Base-by-base conservation (phyloP, 2,329 filamentous ascomycete species). In the Malbranchea zuffiana region DNA sequence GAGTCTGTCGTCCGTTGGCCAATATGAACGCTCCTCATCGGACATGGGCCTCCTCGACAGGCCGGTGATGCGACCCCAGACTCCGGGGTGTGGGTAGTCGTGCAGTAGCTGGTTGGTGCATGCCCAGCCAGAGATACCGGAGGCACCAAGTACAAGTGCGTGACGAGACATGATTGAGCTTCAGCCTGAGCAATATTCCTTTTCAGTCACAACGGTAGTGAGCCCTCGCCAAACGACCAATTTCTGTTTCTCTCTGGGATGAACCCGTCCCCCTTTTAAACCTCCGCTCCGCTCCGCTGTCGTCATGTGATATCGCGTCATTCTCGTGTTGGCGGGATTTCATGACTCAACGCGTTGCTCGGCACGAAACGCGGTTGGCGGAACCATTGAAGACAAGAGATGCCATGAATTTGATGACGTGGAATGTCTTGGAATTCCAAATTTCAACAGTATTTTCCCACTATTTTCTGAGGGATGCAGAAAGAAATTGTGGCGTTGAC, bases 91-190 rank as follows among this genome's bases (percentile, higher is more conserved):
- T 4, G 62, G 62, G 41, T 64, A 65, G 26, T 51, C 44, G 5
- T 57, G 45, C 3, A 55, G 42, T 6, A 63, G 44, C 31, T 61
- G 53, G 36, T 66, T 61, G 16, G 61, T 51, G 26, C 63, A 53
- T 6, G 61, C 56, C 63, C 61, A 67, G 28, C 61, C 62, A 37
- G 52, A 57, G 21, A 67, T 60, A 7, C 63, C 62, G 4, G 57
- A 61, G 29, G 55, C 57, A 24, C 63, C 63, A 32, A 63, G 64
- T 13, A 66, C 54, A 8, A 63, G 47, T 3, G 60, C 62, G 37
- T 61, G 42, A 17, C 28, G 35, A 21, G 12, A 29, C 34, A 36
- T 36, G 16, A 7, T 17, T 17, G 29, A 26, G 24, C 24, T n/a
- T 26, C 13, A 11, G n/a, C 3, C 4, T 3, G 6, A 8, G 4